Conservation (phyloP, 2,329 filamentous ascomycete species). For the Neonectria hederae region DNA sequence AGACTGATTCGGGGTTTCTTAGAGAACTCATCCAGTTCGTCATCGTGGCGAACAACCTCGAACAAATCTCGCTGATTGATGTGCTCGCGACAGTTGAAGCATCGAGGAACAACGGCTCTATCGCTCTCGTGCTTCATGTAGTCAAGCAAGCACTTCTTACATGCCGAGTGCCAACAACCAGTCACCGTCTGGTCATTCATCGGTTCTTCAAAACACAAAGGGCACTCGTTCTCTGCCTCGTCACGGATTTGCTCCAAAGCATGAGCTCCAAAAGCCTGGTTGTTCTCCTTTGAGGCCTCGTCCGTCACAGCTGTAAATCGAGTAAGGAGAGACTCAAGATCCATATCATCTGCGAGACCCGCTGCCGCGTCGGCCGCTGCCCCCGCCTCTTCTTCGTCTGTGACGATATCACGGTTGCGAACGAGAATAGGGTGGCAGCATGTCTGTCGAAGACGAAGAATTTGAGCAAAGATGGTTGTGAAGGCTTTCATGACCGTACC, state of each 20-base stretch:
- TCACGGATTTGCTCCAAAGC: slow-evolving; percentile 91
- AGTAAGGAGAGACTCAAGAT: slow-evolving; percentile 84
- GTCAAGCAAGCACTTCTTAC: slow-evolving; percentile 89
- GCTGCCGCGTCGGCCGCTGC: slow-evolving; percentile 78
- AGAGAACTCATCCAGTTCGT: slow-evolving; percentile 57
- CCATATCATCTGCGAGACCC: slow-evolving; percentile 94
- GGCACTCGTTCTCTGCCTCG: slow-evolving; percentile 89
- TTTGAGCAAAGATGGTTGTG: slow-evolving; percentile 97
- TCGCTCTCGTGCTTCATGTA: slow-evolving; percentile 89
- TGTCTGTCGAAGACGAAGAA: slow-evolving; percentile 88
- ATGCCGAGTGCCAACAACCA: slow-evolving; percentile 97
- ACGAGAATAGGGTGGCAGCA: slow-evolving; percentile 95
- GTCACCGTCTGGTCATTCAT: slow-evolving; percentile 96
- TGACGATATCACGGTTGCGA: slow-evolving; percentile 82
- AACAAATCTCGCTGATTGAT: slow-evolving; percentile 89
- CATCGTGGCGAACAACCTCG: slow-evolving; percentile 85
- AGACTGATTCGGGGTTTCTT: slow-evolving; percentile 65
- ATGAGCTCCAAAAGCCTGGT: slow-evolving; percentile 77
- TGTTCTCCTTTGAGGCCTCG: slow-evolving; percentile 68
- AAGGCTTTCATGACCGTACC: slow-evolving; percentile 95
- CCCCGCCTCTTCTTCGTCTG: slow-evolving; percentile 87
- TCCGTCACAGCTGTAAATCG: slow-evolving; percentile 79
- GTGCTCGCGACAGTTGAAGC: slow-evolving; percentile 88
- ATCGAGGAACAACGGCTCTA: slow-evolving; percentile 78
- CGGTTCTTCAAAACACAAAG: slow-evolving; percentile 93